Evolutionary conservation across 2,329 filamentous ascomycete genomes (phyloP).

Genomic region (Didymella segeticola): DNA sequence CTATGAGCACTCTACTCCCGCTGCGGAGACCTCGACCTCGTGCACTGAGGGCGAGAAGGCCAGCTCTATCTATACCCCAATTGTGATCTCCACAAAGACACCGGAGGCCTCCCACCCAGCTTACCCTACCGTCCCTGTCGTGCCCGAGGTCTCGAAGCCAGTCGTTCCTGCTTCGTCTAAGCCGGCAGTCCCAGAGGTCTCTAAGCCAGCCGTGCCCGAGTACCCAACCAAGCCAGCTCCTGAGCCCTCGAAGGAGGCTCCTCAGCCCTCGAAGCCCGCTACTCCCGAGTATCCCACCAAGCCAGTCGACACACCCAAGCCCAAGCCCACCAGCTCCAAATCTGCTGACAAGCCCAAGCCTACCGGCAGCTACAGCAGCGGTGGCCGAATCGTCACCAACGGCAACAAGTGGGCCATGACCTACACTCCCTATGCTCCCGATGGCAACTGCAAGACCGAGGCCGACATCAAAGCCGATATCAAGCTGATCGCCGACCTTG

Average conservation of each 20-base stretch:
- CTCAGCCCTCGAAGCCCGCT: conserved; percentile 19
- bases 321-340: conserved; percentile 31
- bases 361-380: conserved; percentile 31
- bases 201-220: conserved; percentile 8
- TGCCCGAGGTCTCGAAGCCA: conserved; percentile 20
- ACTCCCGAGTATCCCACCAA: conserved; percentile 15
- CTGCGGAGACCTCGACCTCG: conserved; percentile 78
- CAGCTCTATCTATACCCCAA: conserved; percentile 58
- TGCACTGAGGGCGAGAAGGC: conserved; percentile 72
- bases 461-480: conserved; percentile 51
- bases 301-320: conserved; percentile 19
- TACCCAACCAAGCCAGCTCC: conserved; percentile 11
- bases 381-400: conserved; percentile 48
- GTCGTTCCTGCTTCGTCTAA: conserved; percentile 15
- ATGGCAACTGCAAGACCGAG: conserved; percentile 53
- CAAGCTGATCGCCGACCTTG: conserved; percentile 51
- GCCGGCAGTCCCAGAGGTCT: conserved; percentile 17
- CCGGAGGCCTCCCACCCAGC: conserved; percentile 15
- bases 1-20: conserved; percentile 35
- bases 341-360: conserved; percentile 38
- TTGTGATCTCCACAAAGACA: conserved; percentile 22
- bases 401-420: conserved; percentile 57
- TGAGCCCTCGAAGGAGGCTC: conserved; percentile 20
- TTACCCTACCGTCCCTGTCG: conserved; percentile 11
- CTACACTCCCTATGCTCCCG: conserved; percentile 56